Evolutionary conservation across 495 filamentous ascomycete species (phyloP).

Genomic region (Terfezia claveryi): DNA sequence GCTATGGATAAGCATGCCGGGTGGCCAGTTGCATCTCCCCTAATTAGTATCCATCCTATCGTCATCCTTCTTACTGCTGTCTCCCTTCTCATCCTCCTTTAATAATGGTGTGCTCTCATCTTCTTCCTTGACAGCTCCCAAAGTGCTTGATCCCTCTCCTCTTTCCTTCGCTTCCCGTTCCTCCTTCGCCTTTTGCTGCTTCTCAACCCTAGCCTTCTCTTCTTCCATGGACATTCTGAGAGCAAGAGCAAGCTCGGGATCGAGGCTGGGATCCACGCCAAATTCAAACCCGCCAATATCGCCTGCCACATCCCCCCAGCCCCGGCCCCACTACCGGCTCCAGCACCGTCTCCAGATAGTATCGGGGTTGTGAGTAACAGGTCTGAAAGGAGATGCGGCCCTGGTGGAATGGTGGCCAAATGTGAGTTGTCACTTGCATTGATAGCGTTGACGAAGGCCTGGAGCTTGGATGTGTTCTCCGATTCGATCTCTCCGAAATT

Average conservation of each 20-base stretch:
- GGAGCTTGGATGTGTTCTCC: constrained; percentile 75
- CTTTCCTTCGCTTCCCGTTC: constrained; percentile 36
- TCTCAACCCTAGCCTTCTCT: constrained; percentile 69
- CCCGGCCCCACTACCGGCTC: constrained; percentile 29
- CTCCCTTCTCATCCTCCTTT: constrained; percentile 38
- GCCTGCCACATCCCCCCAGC: constrained; percentile 29
- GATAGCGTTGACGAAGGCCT: constrained; percentile 78
- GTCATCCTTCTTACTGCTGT: constrained; percentile 32
- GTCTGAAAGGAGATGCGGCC: constrained; percentile 75
- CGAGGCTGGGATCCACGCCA: constrained; percentile 56
- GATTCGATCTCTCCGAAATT: constrained; percentile 82
- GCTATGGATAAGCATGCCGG: background rate
- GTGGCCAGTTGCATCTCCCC: constrained; percentile 16
- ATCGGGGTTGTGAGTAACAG: constrained; percentile 84
- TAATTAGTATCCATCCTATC: constrained; percentile 67
- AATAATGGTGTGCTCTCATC: constrained; percentile 43
- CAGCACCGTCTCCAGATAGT: constrained; percentile 45
- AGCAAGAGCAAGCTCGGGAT: constrained; percentile 76
- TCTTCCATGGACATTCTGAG: constrained; percentile 95
- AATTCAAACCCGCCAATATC: constrained; percentile 34
- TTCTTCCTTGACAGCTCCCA: constrained; percentile 73
- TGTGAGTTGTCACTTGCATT: constrained; percentile 76
- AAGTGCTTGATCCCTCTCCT: constrained; percentile 20
- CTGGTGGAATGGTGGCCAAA: constrained; percentile 75
- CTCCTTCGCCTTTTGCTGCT: constrained; percentile 42